Evolutionary conservation across 192 early-diverging fungal species (phyloP).

Genomic region (Nowakowskiella sp.): DNA sequence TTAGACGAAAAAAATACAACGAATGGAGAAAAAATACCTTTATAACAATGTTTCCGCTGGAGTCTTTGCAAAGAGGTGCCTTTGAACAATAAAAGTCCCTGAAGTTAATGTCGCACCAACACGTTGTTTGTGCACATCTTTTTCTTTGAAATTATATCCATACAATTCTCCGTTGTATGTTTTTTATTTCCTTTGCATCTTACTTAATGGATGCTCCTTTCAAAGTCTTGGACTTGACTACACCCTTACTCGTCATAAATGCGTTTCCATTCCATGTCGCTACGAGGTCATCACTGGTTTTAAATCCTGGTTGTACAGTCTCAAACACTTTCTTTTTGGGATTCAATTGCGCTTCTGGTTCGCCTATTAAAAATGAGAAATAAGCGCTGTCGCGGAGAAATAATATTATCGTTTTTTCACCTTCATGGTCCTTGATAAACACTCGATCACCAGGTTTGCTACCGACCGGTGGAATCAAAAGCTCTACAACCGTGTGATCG

Average conservation of each 20-base stretch:
- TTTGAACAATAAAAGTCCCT: too few relatives aligned
- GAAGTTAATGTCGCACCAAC: too few relatives aligned
- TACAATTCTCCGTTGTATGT: too few relatives aligned
- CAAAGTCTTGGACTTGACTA: conserved; percentile 33
- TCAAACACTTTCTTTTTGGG: conserved; percentile 95
- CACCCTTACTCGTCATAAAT: conserved; percentile 38
- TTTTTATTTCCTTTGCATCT: too few relatives aligned
- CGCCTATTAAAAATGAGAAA: conserved; percentile 25
- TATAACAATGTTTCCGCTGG: too few relatives aligned
- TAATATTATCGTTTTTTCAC: conserved; percentile 12
- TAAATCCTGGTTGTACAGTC: conserved; percentile 84
- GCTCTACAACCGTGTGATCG: conserved; percentile 74
- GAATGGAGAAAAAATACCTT: too few relatives aligned
- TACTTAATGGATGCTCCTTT: conserved; percentile 36
- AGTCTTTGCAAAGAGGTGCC: too few relatives aligned
- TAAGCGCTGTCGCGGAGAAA: too few relatives aligned
- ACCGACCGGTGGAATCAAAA: conserved; percentile 72
- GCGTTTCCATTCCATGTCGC: conserved; percentile 42
- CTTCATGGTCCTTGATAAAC: conserved; percentile 75
- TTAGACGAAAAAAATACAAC: too few relatives aligned
- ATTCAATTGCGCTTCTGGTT: conserved; percentile 75
- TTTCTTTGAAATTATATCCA: too few relatives aligned
- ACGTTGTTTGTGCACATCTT: too few relatives aligned
- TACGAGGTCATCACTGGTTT: conserved; percentile 43
- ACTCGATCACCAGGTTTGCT: conserved; percentile 76